phyloP scores from a whole-genome alignment of 2,329 filamentous ascomycete species.

The Aspergillus clavatus region DNA sequence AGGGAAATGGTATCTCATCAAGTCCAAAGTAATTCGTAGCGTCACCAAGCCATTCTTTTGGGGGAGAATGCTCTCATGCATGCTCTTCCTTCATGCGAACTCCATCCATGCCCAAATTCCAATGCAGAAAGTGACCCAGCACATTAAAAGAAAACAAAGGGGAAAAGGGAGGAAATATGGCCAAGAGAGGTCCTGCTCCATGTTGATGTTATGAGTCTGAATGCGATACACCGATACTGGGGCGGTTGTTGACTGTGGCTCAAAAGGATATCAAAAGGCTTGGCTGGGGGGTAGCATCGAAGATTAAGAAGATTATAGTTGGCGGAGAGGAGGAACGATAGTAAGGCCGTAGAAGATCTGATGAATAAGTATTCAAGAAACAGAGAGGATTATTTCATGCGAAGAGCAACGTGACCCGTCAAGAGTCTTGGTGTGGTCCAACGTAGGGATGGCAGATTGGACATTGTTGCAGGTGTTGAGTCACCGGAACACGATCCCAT shows the following conservation, averaged over 20 bases:
- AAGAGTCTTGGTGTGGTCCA: too few relatives aligned
- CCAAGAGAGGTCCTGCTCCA: conserved; percentile 6
- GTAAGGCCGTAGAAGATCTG: neutral
- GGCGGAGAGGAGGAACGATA: too few relatives aligned
- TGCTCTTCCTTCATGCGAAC: conserved; percentile 17
- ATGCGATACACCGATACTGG: conserved; percentile 10
- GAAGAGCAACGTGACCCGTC: too few relatives aligned
- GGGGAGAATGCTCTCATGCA: conserved; percentile 19
- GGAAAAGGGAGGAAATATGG: conserved; percentile 3
- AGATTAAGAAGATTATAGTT: too few relatives aligned
- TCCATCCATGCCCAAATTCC: conserved; percentile 18
- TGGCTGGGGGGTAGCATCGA: neutral
- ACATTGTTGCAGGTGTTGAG: too few relatives aligned
- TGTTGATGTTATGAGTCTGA: conserved; percentile 12
- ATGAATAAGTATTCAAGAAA: neutral
- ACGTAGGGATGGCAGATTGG: neutral
- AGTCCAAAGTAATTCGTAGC: neutral
- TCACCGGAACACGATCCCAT: conserved; percentile 31
- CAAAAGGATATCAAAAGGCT: conserved; percentile 1
- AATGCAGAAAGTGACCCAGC: conserved; percentile 15
- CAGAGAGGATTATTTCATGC: too few relatives aligned
- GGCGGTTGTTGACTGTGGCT: conserved; percentile 12
- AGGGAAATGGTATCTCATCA: neutral
- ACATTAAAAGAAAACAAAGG: conserved; percentile 1
- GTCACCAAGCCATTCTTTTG: conserved; percentile 6